Conservation (phyloP, 129 eudicot species). For the Kitagawia praeruptora region DNA sequence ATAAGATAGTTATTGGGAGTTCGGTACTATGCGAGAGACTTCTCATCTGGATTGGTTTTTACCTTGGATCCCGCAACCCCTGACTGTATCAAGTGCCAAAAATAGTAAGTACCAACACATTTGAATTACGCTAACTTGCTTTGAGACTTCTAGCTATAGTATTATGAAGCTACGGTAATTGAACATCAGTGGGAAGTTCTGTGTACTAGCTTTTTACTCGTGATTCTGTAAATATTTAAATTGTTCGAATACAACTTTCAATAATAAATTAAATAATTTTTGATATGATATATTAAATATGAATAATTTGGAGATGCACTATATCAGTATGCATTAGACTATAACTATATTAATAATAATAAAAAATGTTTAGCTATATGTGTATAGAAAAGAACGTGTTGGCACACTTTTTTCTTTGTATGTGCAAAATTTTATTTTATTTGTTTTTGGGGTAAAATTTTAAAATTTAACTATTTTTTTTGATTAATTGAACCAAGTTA, state of each 20-base stretch:
- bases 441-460: too few species aligned
- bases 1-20: neutral
- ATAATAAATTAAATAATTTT: neutral
- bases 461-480: too few species aligned
- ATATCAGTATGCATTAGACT: neutral
- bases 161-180: neutral
- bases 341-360: neutral
- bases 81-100: too few species aligned
- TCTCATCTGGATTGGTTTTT: too few species aligned
- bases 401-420: too few species aligned
- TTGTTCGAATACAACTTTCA: neutral
- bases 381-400: too few species aligned
- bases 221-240: neutral
- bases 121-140: neutral
- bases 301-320: neutral
- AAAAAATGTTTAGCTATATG: neutral
- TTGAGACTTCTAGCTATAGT: neutral
- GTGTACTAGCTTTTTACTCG: neutral
- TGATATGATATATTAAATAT: neutral
- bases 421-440: too few species aligned
- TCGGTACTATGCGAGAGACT: neutral
- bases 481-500: neutral
- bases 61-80: too few species aligned
- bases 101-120: neutral
- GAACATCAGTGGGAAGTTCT: neutral